Percentiles rank a stretch among this genome's conserved stretches.
These are phyloP conservation scores for Wickerhamomyces tratensis DNA, from an alignment of 805 yeast species.

Conservation along the genomic window DNA sequence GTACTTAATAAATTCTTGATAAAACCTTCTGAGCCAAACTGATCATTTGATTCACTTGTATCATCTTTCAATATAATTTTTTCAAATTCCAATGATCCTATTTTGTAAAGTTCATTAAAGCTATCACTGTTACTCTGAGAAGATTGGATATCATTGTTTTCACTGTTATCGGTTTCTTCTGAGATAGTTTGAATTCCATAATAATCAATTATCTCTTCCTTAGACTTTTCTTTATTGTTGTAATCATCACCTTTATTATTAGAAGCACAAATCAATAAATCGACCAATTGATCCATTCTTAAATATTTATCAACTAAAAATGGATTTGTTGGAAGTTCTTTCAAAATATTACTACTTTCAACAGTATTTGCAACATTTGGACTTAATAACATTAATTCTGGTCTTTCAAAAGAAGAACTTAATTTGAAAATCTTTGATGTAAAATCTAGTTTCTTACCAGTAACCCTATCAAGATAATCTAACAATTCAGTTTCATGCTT, in stretches of 20 bases:
- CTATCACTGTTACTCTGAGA: too few relatives aligned
- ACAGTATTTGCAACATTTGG: conserved; percentile 14
- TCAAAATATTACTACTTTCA: conserved; percentile 27
- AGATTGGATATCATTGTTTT: conserved; percentile 1
- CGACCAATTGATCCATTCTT: conserved; percentile 48
- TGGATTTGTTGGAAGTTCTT: conserved; percentile 60
- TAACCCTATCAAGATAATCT: conserved; percentile 65
- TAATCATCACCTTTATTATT: neutral
- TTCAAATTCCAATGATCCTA: conserved; percentile 26
- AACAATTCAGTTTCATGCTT: conserved; percentile 46
- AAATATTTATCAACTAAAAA: conserved; percentile 58
- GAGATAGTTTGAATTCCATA: conserved; percentile 2
- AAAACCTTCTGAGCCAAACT: conserved; percentile 53
- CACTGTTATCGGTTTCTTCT: neutral
- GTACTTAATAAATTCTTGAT: conserved; percentile 31
- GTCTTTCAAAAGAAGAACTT: conserved; percentile 45
- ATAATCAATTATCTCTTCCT: conserved; percentile 10
- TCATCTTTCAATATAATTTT: conserved; percentile 9
- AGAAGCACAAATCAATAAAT: conserved; percentile 24
- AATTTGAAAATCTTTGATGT: conserved; percentile 46
- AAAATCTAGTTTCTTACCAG: conserved; percentile 61
- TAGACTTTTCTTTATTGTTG: neutral
- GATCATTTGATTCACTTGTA: conserved; percentile 22
- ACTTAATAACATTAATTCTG: conserved; percentile 35
- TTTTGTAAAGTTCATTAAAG: conserved; percentile 7